phyloP scores from a whole-genome alignment of 371 early-diverging fungal species.

The Actinomortierella ambigua region DNA sequence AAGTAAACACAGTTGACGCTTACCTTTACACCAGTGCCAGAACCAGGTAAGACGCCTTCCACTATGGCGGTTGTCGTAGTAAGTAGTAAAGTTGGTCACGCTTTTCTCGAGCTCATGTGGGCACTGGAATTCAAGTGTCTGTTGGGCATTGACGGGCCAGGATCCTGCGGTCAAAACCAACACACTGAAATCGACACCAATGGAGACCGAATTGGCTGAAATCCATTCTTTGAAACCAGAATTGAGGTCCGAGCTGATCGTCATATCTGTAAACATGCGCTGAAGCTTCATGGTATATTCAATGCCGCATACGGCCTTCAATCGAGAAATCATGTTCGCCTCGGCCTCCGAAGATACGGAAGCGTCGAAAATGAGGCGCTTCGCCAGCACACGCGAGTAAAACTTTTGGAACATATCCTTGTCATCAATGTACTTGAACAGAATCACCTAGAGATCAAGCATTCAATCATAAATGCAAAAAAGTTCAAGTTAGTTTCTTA shows the following conservation, averaged over 20 bases:
- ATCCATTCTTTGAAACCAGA: slow-evolving; percentile 64
- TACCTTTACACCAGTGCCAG: slow-evolving; percentile 84
- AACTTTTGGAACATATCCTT: slow-evolving; percentile 91
- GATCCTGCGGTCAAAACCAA: slow-evolving; percentile 88
- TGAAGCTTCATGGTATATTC: slow-evolving; percentile 91
- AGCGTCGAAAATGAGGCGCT: slow-evolving; percentile 74
- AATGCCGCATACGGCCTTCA: slow-evolving; percentile 81
- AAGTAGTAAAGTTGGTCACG: slow-evolving; percentile 72
- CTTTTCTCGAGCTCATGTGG: slow-evolving; percentile 77
- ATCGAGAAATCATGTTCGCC: slow-evolving; percentile 69
- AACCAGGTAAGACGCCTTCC: slow-evolving; percentile 91
- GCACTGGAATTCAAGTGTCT: slow-evolving; percentile 63
- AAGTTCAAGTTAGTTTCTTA: not conserved
- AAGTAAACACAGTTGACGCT: too few relatives aligned
- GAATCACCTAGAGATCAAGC: slow-evolving; percentile 76
- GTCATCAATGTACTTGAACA: slow-evolving; percentile 88
- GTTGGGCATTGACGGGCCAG: slow-evolving; percentile 81
- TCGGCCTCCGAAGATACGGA: slow-evolving; percentile 81
- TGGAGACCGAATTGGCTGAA: slow-evolving; percentile 44
- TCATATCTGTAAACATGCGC: slow-evolving; percentile 90
- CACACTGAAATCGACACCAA: slow-evolving; percentile 73
- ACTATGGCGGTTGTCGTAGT: slow-evolving; percentile 73
- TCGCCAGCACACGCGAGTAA: slow-evolving; percentile 78
- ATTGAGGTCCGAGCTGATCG: slow-evolving; percentile 75
- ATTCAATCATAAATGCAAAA: too few relatives aligned